Evolutionary conservation across 192 early-diverging fungal genomes (phyloP), one percentile per base, ranked within the genome.

Genomic region (Backusella sp.): DNA sequence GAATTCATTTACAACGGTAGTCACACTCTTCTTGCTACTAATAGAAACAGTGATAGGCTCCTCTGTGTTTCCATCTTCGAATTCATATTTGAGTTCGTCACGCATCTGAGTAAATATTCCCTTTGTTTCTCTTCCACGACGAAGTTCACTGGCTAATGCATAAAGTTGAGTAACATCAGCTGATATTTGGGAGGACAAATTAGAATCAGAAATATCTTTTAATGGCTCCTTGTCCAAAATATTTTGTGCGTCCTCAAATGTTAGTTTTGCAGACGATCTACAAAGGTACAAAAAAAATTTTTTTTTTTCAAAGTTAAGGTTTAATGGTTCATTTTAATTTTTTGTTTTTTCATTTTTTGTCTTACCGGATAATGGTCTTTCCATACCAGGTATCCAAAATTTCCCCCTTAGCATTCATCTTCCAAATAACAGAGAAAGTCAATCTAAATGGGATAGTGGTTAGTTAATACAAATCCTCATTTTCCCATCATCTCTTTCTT

Each of bases 371-470:
- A 26, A 98, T 90, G 70, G 91, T 92, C 80, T 96, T 97, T 56
- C 92, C 90, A 83, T 92, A 98, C 35, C 85, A 80, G 21, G 91
- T 92, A 37, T 89, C 85, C 23, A 96, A 82, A 66, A 96, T 85
- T 73, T 93, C 87, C 0, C 94, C 97, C 15, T 94, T 91, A 12
- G 88, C 81, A 30, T 90, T 95, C 77, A 99, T 90, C 83, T 97
- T 97, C 97, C 97, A 99, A 65, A 99, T 89, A 68, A 93, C 92
- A 21, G 97, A 97, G 74, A 97, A 97, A 3, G 97, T 89, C 26
- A 99, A 89, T 15, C 87, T 82, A 67, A 39, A 39, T 39, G 11
- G 37, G 28, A 72, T 6, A 72, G 6, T 44, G 30, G 34, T 35
- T 30, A 14, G 21, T 62, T 62, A 28, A 28, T 62, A 62, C 5